Evolutionary conservation across 2,329 filamentous ascomycete genomes (phyloP).

Genomic region (Claviceps fusiformis): DNA sequence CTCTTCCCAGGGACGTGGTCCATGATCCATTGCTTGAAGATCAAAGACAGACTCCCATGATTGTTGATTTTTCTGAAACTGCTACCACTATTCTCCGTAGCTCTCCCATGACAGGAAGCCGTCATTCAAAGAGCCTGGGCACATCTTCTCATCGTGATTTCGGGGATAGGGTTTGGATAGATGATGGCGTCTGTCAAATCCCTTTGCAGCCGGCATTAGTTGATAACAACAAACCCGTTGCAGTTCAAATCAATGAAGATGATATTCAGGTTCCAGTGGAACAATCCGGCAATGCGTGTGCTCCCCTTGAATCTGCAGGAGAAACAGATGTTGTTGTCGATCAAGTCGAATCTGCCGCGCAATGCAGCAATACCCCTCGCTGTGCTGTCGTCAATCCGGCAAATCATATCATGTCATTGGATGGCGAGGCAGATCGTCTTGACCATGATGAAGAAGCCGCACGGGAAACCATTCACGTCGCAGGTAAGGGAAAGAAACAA

Average conservation of each 20-base stretch:
- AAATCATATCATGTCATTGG: neutral
- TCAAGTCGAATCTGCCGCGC: neutral
- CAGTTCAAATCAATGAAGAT: neutral
- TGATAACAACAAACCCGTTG: neutral
- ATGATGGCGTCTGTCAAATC: neutral
- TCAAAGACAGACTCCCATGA: neutral
- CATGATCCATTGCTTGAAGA: neutral
- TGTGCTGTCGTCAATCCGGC: neutral
- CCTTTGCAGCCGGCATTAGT: neutral
- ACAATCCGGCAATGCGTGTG: too few species aligned
- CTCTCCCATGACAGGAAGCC: constrained; percentile 12
- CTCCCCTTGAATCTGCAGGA: neutral
- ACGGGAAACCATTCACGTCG: neutral
- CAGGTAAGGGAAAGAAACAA: neutral
- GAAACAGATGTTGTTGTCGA: neutral
- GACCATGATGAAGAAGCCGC: neutral
- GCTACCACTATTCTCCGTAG: constrained; percentile 20
- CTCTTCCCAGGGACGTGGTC: constrained; percentile 10
- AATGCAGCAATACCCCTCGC: neutral
- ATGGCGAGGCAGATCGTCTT: neutral
- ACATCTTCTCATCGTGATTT: constrained; percentile 2
- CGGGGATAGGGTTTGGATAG: neutral
- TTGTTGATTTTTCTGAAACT: constrained; percentile 23
- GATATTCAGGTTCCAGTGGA: neutral
- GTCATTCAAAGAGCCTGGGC: constrained; percentile 2